Percentiles rank a stretch among this genome's conserved stretches.
Conservation (phyloP, 2,329 filamentous ascomycete genomes). For the Alternaria angustiovoidea region DNA sequence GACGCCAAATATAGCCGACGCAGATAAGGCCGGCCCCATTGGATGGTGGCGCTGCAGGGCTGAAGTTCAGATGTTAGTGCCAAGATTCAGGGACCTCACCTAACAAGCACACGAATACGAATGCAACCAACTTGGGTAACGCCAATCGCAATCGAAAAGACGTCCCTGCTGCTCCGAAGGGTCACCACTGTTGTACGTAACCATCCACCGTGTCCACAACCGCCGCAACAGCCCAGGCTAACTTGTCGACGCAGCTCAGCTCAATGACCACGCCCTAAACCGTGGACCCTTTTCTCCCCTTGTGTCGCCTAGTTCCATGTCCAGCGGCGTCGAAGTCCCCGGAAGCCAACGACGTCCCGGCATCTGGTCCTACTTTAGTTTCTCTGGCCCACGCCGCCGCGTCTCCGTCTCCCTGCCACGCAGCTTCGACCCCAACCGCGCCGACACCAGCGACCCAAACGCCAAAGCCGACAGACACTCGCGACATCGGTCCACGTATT, state of each 20-base stretch:
- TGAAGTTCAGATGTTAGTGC: constrained; percentile 20
- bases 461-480: constrained; percentile 58
- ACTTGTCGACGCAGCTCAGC: constrained; percentile 23
- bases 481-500: constrained; percentile 45
- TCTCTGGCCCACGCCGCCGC: constrained; percentile 59
- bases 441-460: constrained; percentile 54
- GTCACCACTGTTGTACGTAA: constrained; percentile 21
- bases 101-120: constrained; percentile 30
- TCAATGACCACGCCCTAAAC: constrained; percentile 32
- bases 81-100: constrained; percentile 32
- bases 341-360: constrained; percentile 55
- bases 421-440: constrained; percentile 40
- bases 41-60: constrained; percentile 11
- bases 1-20: constrained; percentile 10
- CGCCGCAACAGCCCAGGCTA: constrained; percentile 21
- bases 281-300: constrained; percentile 30
- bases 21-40: constrained; percentile 13
- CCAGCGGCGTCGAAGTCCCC: constrained; percentile 60
- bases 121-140: constrained; percentile 26
- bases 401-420: constrained; percentile 61
- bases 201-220: constrained; percentile 3
- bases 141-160: constrained; percentile 15
- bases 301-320: constrained; percentile 56
- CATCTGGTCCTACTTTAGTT: constrained; percentile 63
- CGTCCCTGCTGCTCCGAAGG: constrained; percentile 6